Base-by-base conservation (phyloP, 208 protist species). In the Leishmania tarentolae region DNA sequence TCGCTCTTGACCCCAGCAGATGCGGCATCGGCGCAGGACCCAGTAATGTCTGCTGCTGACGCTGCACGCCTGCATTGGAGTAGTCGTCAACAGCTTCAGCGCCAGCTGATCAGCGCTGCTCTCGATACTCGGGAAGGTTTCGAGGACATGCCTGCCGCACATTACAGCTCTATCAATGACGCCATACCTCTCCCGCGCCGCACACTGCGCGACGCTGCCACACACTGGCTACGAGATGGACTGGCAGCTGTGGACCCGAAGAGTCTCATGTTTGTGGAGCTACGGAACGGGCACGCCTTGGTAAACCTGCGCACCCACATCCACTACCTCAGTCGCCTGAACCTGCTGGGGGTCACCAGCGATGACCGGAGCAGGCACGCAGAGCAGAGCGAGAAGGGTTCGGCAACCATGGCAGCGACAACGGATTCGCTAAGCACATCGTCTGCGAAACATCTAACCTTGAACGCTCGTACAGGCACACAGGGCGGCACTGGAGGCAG, bases 281-380 rank as follows among this genome's bases (percentile, higher is more conserved):
- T 83, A 52, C 79, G 79, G 63, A 78, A 83, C 63, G 79, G 79
- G 2, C 59, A 68, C 65, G 79, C 79, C 0, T 44, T 83, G 24
- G 79, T 83, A 35, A 83, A 83, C 73, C 44, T 83, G 52, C 79
- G 73, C 37, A 83, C 79, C 3, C 79, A 83, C 79, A 83, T 83
- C 17, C 79, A 83, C 73, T 83, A 83, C 73, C 71, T 42, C 8
- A 83, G 79, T 40, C 79, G 79, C 1, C 71, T 83, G 63, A 78
- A 65, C n/a, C 61, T 78, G 35, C 73, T 78, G 3, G 77, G 65
- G 9, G 65, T 15, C 31, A 7, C 9, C 52, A 57, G 59, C 44
- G 70, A 28, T 40, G 70, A 53, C 15, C 44, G 31, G 47, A 24
- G 3, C 28, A 19, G 24, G 19, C 11, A 53, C 3, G 21, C 79